Base-by-base conservation (phyloP, 257 asterid genomes). In the Nicotiana sylvestris region DNA sequence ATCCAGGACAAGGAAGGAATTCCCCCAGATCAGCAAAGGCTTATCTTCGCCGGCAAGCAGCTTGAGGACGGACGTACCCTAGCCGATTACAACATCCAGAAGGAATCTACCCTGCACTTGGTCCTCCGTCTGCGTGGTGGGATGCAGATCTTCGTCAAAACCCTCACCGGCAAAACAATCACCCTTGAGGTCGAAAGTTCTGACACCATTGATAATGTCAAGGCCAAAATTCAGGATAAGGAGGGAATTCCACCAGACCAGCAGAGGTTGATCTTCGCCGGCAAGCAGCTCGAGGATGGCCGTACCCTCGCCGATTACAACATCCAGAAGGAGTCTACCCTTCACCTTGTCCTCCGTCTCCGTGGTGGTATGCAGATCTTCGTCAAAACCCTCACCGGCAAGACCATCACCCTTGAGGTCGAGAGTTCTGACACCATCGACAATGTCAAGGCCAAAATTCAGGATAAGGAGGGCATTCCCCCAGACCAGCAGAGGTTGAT, bases 401-500 rank as follows among this genome's bases (percentile, higher is more conserved):
- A 90, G 77, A 90, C 93, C 2, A 90, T 90, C 9, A 89, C 92
- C 32, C 81, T 89, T 0, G 92, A 89, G 81, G 92, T 89, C 0
- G 92, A 89, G 32, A 89, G 92, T 60, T 88, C 91, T 0, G 92
- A 89, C 62, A 88, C 92, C 29, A 89, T 89, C 0, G 92, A 89
- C 18, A 89, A 89, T 11, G 92, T 89, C 0, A 89, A 89, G 80
- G 87, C 92, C 0, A 89, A 89, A 13, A 89, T 89, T 9, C 92
- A 89, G 66, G 92, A 89, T 60, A 93, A 93, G 92, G 96, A 93
- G 51, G 97, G 97, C 0, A 93, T 93, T 11, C 96, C 96, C 6
- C 97, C 96, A 8, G 97, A 93, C 85, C 97, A 93, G 90, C 97
- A 93, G 87, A 88, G 96, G 84, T 5, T 92, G 12, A 92, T 92